Base-by-base conservation (phyloP, 176 grass and related monocot genomes). In the Musa troglodytarum region DNA sequence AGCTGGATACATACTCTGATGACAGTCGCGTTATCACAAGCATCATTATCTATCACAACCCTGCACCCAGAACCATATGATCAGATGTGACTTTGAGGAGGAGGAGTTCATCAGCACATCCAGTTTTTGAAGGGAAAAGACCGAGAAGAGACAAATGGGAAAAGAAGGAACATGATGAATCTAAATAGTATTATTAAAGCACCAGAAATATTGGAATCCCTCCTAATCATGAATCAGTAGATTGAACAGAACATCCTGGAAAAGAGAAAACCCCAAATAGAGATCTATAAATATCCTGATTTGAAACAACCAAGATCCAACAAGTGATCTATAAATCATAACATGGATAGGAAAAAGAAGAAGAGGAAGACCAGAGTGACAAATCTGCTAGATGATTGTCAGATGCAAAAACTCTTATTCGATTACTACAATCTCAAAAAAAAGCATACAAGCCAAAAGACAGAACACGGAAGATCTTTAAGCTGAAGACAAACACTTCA, bases 1-100 rank as follows among this genome's bases (percentile, higher is more conserved):
- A 55, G 24, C 14, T 54, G 3, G n/a, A 1, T 52, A 52, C 43
- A 79, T 82, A 86, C 84, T 76, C 85, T 51, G 69, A 96, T 88
- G 28, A 96, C 87, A 52, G 93, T 96, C 7, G 89, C 87, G 17
- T 86, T 83, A 34, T 76, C 85, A 29, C 78, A 84, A 76, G 93
- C 63, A 2, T 88, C 87, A 78, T 92, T 96, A 69, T 96, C 93
- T 71, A 96, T 86, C 76, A 92, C 93, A 50, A 96, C 85, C 84
- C 93, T 96, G 84, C 65, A 70, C 9, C 24, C 52, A 75, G 34
- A 69, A 25, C 10, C 57, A 74, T 61, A 6, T 34, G 17, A 20
- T 20, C 21, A 52, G 20, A 50, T 49, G 8, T 50, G 9, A 52
- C 10, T 1, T 11, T 71, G 10, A 52, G 9, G 9, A 23, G 72